Conservation (phyloP, 805 yeast genomes). For the Debaryomyces tyrocola region DNA sequence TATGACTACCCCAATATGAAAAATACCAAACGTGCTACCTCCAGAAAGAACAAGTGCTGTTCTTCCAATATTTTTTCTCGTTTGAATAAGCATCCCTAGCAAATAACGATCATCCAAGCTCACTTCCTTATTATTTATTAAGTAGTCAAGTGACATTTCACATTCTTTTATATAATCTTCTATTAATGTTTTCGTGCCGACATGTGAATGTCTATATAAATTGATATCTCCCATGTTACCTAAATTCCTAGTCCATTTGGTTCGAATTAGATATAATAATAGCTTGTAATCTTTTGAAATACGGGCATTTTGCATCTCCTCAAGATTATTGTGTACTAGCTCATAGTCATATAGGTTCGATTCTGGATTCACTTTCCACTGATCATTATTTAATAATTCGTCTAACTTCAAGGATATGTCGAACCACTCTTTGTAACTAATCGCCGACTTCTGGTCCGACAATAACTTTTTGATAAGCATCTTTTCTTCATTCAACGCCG, state of each 20-base stretch:
- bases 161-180: constrained; percentile 86
- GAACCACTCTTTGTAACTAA: constrained; percentile 63
- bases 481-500: constrained; percentile 21
- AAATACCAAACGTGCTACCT: constrained; percentile 90
- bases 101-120: constrained; percentile 66
- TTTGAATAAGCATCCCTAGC: constrained; percentile 78
- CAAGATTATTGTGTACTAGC: constrained; percentile 51
- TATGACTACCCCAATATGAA: constrained; percentile 88
- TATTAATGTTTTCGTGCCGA: constrained; percentile 82
- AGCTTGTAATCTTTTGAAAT: constrained; percentile 53
- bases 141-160: constrained; percentile 41
- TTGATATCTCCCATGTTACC: constrained; percentile 85
- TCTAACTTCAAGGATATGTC: constrained; percentile 65
- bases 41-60: constrained; percentile 95
- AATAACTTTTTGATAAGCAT: constrained; percentile 21
- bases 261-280: constrained; percentile 72
- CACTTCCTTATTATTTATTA: constrained; percentile 38
- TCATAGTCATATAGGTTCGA: constrained; percentile 74
- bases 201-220: constrained; percentile 72
- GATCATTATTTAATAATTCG: constrained; percentile 55
- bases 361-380: constrained; percentile 68
- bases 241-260: constrained; percentile 79
- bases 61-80: constrained; percentile 88
- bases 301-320: constrained; percentile 62
- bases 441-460: constrained; percentile 33